Evolutionary conservation across 2,329 filamentous ascomycete genomes (phyloP).

Genomic region (Pezizomycotina sp.): DNA sequence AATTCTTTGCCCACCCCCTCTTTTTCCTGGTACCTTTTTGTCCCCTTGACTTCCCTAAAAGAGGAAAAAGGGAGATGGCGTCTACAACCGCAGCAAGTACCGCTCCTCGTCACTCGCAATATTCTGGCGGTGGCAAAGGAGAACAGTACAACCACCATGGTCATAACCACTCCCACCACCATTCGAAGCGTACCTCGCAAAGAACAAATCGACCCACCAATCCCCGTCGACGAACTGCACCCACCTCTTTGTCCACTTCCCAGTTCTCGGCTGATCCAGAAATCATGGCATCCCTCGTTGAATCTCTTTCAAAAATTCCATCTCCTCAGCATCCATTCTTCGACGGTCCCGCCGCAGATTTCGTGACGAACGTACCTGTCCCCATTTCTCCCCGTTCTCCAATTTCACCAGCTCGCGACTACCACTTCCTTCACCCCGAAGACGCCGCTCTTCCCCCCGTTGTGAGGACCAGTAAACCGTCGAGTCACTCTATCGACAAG

Average conservation of each 20-base stretch:
- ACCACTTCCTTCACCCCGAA: conserved; percentile 36
- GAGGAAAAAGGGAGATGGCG: too few species aligned
- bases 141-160: too few species aligned
- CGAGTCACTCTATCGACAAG: conserved; percentile 43
- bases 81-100: conserved; percentile 3
- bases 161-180: too few species aligned
- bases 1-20: too few species aligned
- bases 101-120: too few species aligned
- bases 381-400: conserved; percentile 11
- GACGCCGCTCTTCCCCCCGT: conserved; percentile 50
- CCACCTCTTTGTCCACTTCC: conserved; percentile 17
- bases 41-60: too few species aligned
- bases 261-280: conserved; percentile 22
- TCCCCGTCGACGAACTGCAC: conserved; percentile 16
- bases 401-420: conserved; percentile 15
- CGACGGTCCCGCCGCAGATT: conserved; percentile 21
- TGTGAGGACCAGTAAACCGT: conserved; percentile 65
- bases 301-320: conserved; percentile 25
- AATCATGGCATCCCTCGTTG: conserved; percentile 25
- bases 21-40: too few species aligned
- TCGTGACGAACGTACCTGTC: conserved; percentile 9
- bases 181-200: too few species aligned
- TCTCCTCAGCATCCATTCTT: conserved; percentile 24
- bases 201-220: conserved; percentile 15
- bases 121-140: too few species aligned